Conservation (phyloP, 768 basidiomycete genomes). For the Butyriboletus loyo region DNA sequence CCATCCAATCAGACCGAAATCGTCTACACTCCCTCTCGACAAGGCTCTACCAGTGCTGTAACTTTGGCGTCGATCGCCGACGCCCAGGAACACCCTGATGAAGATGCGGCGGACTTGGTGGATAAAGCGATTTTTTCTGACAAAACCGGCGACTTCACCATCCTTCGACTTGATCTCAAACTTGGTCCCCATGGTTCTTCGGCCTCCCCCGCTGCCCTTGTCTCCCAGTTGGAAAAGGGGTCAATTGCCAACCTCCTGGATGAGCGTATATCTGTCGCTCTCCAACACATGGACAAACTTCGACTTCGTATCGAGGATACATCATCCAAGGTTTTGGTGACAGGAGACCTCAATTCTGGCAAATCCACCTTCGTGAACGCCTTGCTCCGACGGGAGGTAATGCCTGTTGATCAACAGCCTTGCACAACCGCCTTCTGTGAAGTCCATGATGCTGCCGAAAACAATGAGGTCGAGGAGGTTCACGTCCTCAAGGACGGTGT, state of each 20-base stretch:
- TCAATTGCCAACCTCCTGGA: slow-evolving; percentile 92
- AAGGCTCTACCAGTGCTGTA: slow-evolving; percentile 53
- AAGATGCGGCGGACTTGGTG: slow-evolving; percentile 22
- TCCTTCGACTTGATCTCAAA: slow-evolving; percentile 90
- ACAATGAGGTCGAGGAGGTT: slow-evolving; percentile 76
- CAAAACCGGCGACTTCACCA: slow-evolving; percentile 66
- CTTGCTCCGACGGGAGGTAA: slow-evolving; percentile 81
- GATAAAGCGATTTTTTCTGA: slow-evolving; percentile 39
- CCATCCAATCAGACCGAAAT: slow-evolving; percentile 67
- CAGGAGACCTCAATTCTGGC: slow-evolving; percentile 96
- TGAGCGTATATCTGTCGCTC: slow-evolving; percentile 71
- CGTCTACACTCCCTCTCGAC: slow-evolving; percentile 48
- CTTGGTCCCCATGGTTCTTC: slow-evolving; percentile 72
- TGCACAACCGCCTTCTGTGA: slow-evolving; percentile 97
- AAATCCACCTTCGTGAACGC: slow-evolving; percentile 99
- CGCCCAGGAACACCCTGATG: slow-evolving; percentile 34
- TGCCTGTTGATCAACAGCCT: slow-evolving; percentile 98
- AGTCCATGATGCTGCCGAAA: slow-evolving; percentile 87
- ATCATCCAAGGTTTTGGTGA: slow-evolving; percentile 94
- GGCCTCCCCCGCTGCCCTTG: slow-evolving; percentile 65
- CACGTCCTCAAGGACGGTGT: slow-evolving; percentile 72
- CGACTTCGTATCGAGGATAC: slow-evolving; percentile 85
- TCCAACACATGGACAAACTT: slow-evolving; percentile 81
- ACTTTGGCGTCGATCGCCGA: slow-evolving; percentile 56
- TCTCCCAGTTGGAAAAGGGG: slow-evolving; percentile 87